Evolutionary conservation across 1,284 basidiomycete genomes (phyloP).

Genomic region (Moniliella sp.): DNA sequence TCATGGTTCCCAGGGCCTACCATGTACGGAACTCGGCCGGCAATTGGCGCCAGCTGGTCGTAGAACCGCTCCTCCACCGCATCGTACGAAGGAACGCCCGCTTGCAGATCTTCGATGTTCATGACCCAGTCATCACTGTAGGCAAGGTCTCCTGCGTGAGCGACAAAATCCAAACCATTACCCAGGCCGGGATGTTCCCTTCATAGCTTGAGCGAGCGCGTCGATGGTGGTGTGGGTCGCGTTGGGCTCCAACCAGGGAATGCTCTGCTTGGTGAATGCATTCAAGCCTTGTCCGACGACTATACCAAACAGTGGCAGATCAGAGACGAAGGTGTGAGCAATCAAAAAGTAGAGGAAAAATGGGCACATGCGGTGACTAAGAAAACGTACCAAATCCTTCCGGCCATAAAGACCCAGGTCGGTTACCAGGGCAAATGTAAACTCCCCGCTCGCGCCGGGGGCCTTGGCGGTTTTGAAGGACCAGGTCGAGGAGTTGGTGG

Average conservation of each 20-base stretch:
- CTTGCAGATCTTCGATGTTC: slow-evolving; percentile 11
- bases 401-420: slow-evolving; percentile 3
- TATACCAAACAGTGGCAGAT: no score
- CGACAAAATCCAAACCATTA: slow-evolving; percentile 3
- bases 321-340: no score
- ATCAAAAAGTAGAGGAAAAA: slow-evolving; percentile 3
- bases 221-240: slow-evolving; percentile 5
- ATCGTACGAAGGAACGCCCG: slow-evolving; percentile 19
- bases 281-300: no score
- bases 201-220: slow-evolving; percentile 2
- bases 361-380: slow-evolving; percentile 2
- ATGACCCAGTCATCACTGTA: slow-evolving; percentile 33
- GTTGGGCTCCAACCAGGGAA: slow-evolving; percentile 3
- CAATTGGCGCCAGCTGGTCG: slow-evolving; percentile 26
- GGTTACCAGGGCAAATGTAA: slow-evolving; percentile 2
- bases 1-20: slow-evolving; percentile 17
- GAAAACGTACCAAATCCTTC: not conserved
- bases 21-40: slow-evolving; percentile 21
- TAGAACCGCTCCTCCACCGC: slow-evolving; percentile 33
- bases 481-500: slow-evolving; percentile 1
- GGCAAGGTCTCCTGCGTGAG: slow-evolving; percentile 27
- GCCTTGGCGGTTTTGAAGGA: slow-evolving; percentile 1
- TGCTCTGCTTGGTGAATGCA: slow-evolving; percentile 1
- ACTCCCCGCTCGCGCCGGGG: slow-evolving; percentile 4
- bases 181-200: no score